Conservation (phyloP, 768 basidiomycete species). For the Trametes cinnabarina region DNA sequence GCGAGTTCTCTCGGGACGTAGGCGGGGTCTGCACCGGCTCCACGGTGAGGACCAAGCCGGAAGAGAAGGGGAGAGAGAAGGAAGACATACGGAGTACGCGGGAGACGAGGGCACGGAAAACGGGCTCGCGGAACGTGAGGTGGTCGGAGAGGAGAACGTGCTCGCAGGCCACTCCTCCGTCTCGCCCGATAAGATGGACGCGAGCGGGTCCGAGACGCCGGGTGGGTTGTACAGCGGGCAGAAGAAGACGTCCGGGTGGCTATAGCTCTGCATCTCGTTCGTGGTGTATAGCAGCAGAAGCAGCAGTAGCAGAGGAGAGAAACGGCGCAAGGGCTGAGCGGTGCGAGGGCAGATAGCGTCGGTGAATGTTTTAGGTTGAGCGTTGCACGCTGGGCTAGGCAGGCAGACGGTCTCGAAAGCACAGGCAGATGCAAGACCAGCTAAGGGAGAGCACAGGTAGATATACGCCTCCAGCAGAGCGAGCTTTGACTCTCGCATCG, state of each 20-base stretch:
- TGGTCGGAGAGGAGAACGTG: neutral
- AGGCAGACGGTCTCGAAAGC: neutral
- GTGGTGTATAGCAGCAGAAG: neutral
- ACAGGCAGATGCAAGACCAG: too few species aligned
- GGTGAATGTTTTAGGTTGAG: neutral
- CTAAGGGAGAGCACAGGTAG: neutral
- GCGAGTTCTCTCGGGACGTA: slow-evolving; percentile 1
- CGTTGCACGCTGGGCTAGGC: neutral
- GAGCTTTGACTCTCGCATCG: slow-evolving; percentile 3
- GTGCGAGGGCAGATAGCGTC: neutral
- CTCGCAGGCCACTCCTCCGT: slow-evolving; percentile 8
- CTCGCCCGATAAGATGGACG: slow-evolving; percentile 1
- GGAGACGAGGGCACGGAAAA: neutral
- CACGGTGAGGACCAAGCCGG: neutral
- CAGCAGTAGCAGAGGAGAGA: neutral
- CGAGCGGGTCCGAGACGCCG: slow-evolving; percentile 12
- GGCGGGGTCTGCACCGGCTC: neutral
- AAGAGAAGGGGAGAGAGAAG: neutral
- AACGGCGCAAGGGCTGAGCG: neutral
- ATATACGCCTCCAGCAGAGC: slow-evolving; percentile 3
- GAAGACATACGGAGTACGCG: slow-evolving; percentile 5
- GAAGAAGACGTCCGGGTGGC: slow-evolving; percentile 18
- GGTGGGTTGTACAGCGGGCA: slow-evolving; percentile 18
- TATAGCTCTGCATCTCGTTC: slow-evolving; percentile 14
- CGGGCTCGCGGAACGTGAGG: neutral